Percentiles rank a stretch among this genome's conserved stretches.
phyloP scores from a whole-genome alignment of 257 asterid species.

The Nicotiana undulata region DNA sequence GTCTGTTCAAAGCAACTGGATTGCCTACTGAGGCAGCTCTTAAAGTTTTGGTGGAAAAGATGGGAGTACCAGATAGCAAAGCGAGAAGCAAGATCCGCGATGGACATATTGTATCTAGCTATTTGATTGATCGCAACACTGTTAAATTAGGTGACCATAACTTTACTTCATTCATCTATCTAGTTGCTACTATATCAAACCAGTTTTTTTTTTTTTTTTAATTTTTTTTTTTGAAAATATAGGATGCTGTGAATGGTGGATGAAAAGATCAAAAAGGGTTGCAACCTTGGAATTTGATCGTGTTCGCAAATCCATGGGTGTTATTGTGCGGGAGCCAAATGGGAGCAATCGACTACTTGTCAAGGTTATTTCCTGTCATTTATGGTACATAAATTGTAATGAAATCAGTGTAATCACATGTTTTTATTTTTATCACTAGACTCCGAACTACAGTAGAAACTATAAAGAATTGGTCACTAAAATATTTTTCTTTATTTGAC shows the following conservation, averaged over 20 bases:
- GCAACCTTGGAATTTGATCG: slow-evolving; percentile 90
- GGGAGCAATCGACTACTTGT: slow-evolving; percentile 78
- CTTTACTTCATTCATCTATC: not conserved
- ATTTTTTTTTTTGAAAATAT: not conserved
- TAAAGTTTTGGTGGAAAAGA: slow-evolving; percentile 82
- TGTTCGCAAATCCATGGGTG: slow-evolving; percentile 84
- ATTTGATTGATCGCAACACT: slow-evolving; percentile 51
- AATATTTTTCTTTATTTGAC: not conserved
- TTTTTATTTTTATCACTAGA: not conserved
- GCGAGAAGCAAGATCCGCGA: slow-evolving; percentile 40
- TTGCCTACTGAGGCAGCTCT: slow-evolving; percentile 93
- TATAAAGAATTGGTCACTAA: not conserved
- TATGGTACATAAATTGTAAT: not conserved
- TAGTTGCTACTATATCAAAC: not conserved
- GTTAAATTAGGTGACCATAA: slow-evolving; percentile 41
- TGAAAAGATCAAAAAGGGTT: slow-evolving; percentile 47
- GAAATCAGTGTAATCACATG: not conserved
- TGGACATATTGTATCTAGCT: slow-evolving; percentile 41
- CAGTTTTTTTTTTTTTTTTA: not conserved
- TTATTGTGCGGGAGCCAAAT: slow-evolving; percentile 47
- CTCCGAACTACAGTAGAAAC: not conserved
- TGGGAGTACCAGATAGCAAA: slow-evolving; percentile 60
- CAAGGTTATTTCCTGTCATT: slow-evolving; percentile 40
- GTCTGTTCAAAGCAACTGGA: slow-evolving; percentile 60
- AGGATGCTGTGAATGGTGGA: slow-evolving; percentile 69